Base-by-base conservation (phyloP, 441 rosid species). In the Pelargonium myrrhifolium region DNA sequence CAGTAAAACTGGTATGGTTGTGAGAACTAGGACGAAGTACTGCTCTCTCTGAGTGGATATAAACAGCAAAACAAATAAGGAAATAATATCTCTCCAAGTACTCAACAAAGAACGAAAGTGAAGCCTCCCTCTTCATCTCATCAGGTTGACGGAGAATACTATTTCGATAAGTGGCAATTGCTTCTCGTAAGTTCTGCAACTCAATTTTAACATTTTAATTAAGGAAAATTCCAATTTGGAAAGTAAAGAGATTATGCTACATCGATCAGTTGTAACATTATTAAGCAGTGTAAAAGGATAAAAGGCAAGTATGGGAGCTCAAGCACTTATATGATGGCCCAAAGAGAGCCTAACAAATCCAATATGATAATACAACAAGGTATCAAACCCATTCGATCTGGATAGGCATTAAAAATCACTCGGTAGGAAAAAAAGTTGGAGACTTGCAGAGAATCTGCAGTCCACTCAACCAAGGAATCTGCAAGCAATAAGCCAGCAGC, bases 111-210 rank as follows among this genome's bases (percentile, higher is more conserved):
- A 89, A 87, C 15, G 97, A 95, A 75, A 95, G 98, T 62, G 85
- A 89, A 55, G 97, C 90, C 82, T 85, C 98, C 81, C 98, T 90
- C 90, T 90, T 92, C 98, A 86, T 90, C 82, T 95, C 99, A 87
- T 95, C 99, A n/a, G 97, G 87, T 77, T 95, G 97, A 66, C 87
- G 97, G 78, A 87, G 87, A 82, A 92, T 95, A 78, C 86, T 92
- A 77, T 83, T 95, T 69, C 97, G 96, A 75, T 95, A 90, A 73
- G 83, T 82, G 73, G 89, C 96, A 73, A 95, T 95, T 61, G 97
- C 99, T 82, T 95, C 99, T 37, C 99, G 90, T 79, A 95, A 79
- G 75, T 95, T 95, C 99, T 95, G 95, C 68, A 68, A 75, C 84
- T 67, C 71, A 69, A 75, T 63, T 69, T 40, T 12, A 31, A 81